Base-by-base conservation (phyloP, 345 rosid genomes). In the Luvunga scandens region DNA sequence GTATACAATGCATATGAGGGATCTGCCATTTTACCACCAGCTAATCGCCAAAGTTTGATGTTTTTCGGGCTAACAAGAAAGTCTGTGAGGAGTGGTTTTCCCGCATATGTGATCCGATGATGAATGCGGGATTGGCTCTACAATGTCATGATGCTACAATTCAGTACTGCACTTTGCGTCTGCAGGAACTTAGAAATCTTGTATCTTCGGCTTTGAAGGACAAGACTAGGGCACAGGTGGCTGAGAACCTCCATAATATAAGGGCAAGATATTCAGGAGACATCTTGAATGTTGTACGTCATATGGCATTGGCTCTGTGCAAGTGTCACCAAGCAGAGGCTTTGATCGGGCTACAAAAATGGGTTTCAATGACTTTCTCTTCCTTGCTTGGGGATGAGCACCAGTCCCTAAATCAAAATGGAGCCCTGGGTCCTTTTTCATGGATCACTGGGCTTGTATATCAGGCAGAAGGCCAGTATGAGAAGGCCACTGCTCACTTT, bases 1-100 rank as follows among this genome's bases (percentile, higher is more conserved):
- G 95, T 94, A 24, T 93, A 94, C 83, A 94, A 92, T 79, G 98
- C 97, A 39, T 94, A 92, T 77, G 97, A 90, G 82, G 98, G 97
- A 73, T 89, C 98, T 81, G 92, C 93, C 19, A 89, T 92, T 81
- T 87, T 92, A 80, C 91, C 90, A 56, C 84, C 91, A 25, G 88
- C 84, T 75, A 82, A 85, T 77, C 92, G 89, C 55, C 96, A 88
- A 80, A 94, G 97, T 88, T 88, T 89, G 70, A 74, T 92, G 76
- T 94, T 91, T 83, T 94, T 94, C 77, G 97, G 62, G 92, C 98
- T 73, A 94, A 94, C 84, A 89, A 85, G 81, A 94, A 94, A 85
- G 98, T 94, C 50, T 94, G 97, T 62, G 97, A 89, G 86, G 97
- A 92, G 84, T 94, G 98, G 98, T 92, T 94, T 89, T 94, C 97